These are phyloP conservation scores for Pseudogymnoascus sp. DNA, from an alignment of 2,329 filamentous ascomycete species.

Conservation along the genomic window DNA sequence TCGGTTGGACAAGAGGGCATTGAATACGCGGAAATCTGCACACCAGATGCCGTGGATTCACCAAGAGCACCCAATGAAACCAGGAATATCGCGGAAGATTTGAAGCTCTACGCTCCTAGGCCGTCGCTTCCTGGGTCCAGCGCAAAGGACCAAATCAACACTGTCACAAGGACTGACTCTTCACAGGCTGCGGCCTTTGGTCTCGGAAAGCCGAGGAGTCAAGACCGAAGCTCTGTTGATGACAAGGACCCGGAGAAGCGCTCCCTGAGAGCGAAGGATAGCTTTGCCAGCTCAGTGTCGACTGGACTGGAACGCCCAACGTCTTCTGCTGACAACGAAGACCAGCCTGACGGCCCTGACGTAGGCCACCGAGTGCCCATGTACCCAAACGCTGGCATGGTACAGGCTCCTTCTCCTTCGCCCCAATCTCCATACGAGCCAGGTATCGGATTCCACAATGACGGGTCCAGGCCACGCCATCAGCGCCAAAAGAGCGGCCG, in stretches of 20 bases:
- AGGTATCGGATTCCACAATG: slow-evolving; percentile 44
- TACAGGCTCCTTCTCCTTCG: slow-evolving; percentile 84
- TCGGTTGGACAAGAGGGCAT: slow-evolving; percentile 82
- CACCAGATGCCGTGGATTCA: slow-evolving; percentile 12
- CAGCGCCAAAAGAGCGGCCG: slow-evolving; percentile 69
- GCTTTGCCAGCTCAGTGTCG: slow-evolving; percentile 42
- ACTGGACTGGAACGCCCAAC: slow-evolving; percentile 41
- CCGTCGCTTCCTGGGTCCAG: slow-evolving; percentile 74
- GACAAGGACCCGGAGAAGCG: slow-evolving; percentile 41
- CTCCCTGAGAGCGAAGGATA: slow-evolving; percentile 54
- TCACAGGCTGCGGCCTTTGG: slow-evolving; percentile 76
- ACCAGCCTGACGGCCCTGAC: slow-evolving; percentile 68
- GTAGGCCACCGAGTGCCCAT: slow-evolving; percentile 91
- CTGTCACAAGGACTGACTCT: slow-evolving; percentile 88
- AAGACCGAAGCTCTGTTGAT: slow-evolving; percentile 36
- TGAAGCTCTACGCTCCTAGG: slow-evolving; percentile 83
- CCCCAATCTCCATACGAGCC: slow-evolving; percentile 33
- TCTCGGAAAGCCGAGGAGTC: slow-evolving; percentile 55
- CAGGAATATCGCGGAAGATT: slow-evolving; percentile 67
- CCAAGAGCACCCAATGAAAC: slow-evolving; percentile 44
- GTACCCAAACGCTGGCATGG: slow-evolving; percentile 85
- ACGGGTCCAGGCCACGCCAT: slow-evolving; percentile 42
- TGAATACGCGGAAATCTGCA: slow-evolving; percentile 65
- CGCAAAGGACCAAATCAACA: slow-evolving; percentile 73
- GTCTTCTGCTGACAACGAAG: slow-evolving; percentile 61